These are phyloP conservation scores for Boletus reticulatus DNA, from an alignment of 768 basidiomycete species.

Conservation along the genomic window DNA sequence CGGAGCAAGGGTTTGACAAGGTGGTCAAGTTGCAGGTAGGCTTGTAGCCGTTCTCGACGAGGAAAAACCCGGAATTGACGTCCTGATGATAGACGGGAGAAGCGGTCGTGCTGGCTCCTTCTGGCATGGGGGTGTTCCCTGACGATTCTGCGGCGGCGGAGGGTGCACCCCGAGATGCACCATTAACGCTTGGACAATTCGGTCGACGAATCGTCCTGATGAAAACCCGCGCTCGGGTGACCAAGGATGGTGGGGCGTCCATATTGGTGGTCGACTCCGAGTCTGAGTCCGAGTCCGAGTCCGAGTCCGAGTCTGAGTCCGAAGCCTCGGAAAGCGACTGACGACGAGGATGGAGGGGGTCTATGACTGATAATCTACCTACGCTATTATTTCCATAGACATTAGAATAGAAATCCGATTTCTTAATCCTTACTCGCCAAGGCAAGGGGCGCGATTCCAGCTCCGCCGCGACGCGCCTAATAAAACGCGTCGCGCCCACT, in stretches of 20 bases:
- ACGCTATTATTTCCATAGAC: background rate
- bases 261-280: slow-evolving; percentile 34
- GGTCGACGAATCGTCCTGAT: slow-evolving; percentile 56
- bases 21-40: slow-evolving; percentile 59
- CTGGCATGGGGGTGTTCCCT: slow-evolving; percentile 47
- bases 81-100: slow-evolving; percentile 53
- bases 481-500: slow-evolving; percentile 12
- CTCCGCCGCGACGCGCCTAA: slow-evolving; percentile 20
- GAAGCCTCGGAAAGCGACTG: background rate
- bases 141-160: background rate
- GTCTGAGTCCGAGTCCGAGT: too few species aligned
- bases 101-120: slow-evolving; percentile 61
- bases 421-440: too few species aligned
- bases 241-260: slow-evolving; percentile 59
- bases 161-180: background rate
- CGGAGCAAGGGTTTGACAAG: slow-evolving; percentile 55
- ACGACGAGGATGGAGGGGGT: background rate
- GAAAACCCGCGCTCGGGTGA: slow-evolving; percentile 57
- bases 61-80: background rate
- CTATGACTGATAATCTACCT: background rate
- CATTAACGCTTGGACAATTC: slow-evolving; percentile 38
- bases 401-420: background rate
- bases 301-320: too few species aligned
- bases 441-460: background rate
- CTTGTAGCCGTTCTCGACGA: background rate